Evolutionary conservation across 176 grass and related monocot genomes (phyloP), one percentile per base, ranked within the genome.

Genomic region (Saccharum officinarum): DNA sequence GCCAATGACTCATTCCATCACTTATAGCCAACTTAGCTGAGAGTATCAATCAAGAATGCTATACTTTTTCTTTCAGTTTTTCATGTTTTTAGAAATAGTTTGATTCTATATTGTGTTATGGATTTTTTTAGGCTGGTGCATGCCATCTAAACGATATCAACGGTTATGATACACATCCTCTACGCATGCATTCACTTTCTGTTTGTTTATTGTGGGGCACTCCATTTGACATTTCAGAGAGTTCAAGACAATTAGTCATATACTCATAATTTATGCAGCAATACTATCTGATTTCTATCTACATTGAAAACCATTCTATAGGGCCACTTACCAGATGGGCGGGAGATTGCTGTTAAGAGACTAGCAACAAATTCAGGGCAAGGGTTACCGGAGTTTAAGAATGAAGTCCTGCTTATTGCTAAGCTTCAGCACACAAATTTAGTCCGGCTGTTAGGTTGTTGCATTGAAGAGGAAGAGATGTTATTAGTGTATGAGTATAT

Each of bases 371-470:
- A 81, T 84, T 92, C 91, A 49, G 87, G 38, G 17, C 91, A 92
- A 78, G 87, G 91, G 26, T 46, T 90, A 78, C 6, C 38, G 0
- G 91, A 92, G 45, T 92, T 92, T 84, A 92, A 85, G 81, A 92
- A 90, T 1, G 91, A 90, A 42, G 46, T 92, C 49, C 16, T 92
- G 4, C 60, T 92, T 4, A 90, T 92, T 28, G 88, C 91, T 8
- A 93, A 87, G 31, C 85, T 93, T 49, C 88, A 93, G 64, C 91
- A 93, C 41, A 87, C 67, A 42, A 90, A 90, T 87, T 81, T 90
- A 54, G 91, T 90, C 54, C 69, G 72, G 37, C 73, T 93, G 2
- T 26, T 93, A 23, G 88, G 88, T 9, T 90, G 91, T 16, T 90
- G 91, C 67, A 85, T 93, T 73, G 55, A 93, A 44, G 81, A 30